Conservation (phyloP, 2,329 filamentous ascomycete genomes). For the Coniochaeta pulveracea region DNA sequence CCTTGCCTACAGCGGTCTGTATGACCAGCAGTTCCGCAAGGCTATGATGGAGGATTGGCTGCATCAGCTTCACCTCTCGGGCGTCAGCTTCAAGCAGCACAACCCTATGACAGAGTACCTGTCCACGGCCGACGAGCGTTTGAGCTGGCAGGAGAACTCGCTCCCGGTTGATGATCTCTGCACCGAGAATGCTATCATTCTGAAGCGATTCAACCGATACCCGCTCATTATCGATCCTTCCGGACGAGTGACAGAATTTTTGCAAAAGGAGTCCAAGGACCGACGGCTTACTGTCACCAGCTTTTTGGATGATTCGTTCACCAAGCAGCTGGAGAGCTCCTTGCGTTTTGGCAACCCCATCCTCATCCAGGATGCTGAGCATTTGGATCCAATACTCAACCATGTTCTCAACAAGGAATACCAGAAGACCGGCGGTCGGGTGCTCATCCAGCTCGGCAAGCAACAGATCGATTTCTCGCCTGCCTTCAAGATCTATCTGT, state of each 20-base stretch:
- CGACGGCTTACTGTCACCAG: conserved; percentile 91
- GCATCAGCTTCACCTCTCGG: conserved; percentile 85
- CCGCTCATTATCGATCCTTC: conserved; percentile 97
- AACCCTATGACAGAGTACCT: conserved; percentile 95
- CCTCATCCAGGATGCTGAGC: conserved; percentile 94
- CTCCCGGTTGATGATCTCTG: conserved; percentile 94
- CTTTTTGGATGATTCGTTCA: conserved; percentile 95
- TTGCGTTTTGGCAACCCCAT: conserved; percentile 97
- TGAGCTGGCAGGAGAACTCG: conserved; percentile 89
- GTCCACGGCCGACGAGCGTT: conserved; percentile 87
- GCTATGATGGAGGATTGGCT: conserved; percentile 97
- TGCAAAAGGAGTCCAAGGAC: conserved; percentile 90
- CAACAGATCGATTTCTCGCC: conserved; percentile 99
- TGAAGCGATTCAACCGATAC: conserved; percentile 97
- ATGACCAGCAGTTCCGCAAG: conserved; percentile 96
- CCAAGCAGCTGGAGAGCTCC: conserved; percentile 94
- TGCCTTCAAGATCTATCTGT: conserved; percentile 88
- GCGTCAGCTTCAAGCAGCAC: conserved; percentile 82
- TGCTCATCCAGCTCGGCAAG: conserved; percentile 94
- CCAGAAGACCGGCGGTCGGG: conserved; percentile 94
- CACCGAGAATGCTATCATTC: conserved; percentile 95
- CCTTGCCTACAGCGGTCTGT: conserved; percentile 91
- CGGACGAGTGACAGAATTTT: conserved; percentile 84
- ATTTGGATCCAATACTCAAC: conserved; percentile 93
- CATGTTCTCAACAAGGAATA: conserved; percentile 99